phyloP scores from a whole-genome alignment of 257 asterid genomes.

The Solanum stenotomum region DNA sequence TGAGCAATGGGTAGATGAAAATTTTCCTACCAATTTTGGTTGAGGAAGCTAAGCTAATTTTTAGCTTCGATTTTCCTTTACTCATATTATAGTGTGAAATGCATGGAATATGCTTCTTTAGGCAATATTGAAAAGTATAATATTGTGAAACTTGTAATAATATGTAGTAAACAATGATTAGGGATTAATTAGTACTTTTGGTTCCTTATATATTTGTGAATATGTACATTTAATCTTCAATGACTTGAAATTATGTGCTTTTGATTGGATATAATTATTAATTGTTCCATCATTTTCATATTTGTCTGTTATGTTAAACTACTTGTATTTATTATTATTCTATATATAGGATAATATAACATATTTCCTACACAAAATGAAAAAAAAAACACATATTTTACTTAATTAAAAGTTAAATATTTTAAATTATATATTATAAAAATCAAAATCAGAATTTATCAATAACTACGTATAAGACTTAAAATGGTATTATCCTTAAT shows the following conservation, averaged over 20 bases:
- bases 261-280: no score
- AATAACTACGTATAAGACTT: neutral
- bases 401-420: neutral
- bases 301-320: no score
- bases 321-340: no score
- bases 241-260: neutral
- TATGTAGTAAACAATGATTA: neutral
- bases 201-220: neutral
- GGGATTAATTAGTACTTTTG: neutral
- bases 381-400: neutral
- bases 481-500: neutral
- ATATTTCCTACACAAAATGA: neutral
- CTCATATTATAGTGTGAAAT: neutral
- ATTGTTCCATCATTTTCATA: no score
- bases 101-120: neutral
- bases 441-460: neutral
- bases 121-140: neutral
- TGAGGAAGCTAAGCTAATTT: slow-evolving; percentile 13
- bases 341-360: neutral
- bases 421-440: neutral
- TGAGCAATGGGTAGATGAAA: slow-evolving; percentile 1
- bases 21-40: slow-evolving; percentile 2
- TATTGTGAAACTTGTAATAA: neutral
- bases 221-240: neutral
- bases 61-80: neutral